Percentiles rank a stretch among this genome's conserved stretches.
Evolutionary conservation across 2,329 filamentous ascomycete species (phyloP).

Genomic region (Phialophora expanda): DNA sequence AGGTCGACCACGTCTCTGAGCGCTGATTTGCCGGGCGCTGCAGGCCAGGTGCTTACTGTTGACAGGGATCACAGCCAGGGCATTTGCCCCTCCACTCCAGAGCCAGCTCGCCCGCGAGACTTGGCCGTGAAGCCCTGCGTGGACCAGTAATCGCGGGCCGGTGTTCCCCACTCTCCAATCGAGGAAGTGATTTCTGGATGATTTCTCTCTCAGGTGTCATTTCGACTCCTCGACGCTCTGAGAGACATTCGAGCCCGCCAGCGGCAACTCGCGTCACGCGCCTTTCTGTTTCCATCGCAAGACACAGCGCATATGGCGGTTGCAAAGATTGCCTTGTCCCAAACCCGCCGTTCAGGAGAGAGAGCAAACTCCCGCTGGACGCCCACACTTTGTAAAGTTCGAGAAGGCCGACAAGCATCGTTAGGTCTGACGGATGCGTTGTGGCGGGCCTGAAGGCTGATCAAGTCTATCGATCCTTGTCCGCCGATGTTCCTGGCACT

Average conservation of each 20-base stretch:
- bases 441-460: conserved; percentile 1
- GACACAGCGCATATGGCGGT: conserved; percentile 1
- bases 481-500: not conserved
- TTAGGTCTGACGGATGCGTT: conserved; percentile 1
- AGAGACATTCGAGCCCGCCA: conserved; percentile 6
- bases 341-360: not conserved
- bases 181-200: not conserved
- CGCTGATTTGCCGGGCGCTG: not conserved
- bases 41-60: not conserved
- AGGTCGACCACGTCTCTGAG: not conserved
- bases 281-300: conserved; percentile 6
- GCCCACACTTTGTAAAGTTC: not conserved
- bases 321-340: conserved; percentile 12
- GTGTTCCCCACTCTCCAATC: not conserved
- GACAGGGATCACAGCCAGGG: not conserved
- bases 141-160: not conserved
- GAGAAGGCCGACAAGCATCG: not conserved
- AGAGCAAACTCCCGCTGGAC: not conserved
- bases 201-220: not conserved
- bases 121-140: not conserved
- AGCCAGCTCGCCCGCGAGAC: not conserved
- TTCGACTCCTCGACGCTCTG: not conserved
- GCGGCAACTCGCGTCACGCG: not conserved
- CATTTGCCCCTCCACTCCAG: not conserved
- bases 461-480: conserved; percentile 9